Conservation (phyloP, 2,329 filamentous ascomycete species). For the Botrytis porri region DNA sequence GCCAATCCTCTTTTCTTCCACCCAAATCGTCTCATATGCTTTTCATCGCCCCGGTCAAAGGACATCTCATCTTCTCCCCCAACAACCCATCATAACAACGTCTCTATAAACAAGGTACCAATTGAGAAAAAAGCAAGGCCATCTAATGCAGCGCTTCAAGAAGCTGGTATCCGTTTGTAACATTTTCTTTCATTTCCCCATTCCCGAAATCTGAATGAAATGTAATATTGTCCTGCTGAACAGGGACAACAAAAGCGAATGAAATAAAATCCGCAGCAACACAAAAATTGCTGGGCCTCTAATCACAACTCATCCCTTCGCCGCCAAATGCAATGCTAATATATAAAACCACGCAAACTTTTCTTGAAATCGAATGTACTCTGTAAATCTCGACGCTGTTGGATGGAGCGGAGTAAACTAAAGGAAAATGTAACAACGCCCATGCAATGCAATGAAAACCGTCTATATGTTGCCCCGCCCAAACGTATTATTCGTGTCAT, state of each 20-base stretch:
- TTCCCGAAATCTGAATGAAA: constrained; percentile 6
- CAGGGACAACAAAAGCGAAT: background rate
- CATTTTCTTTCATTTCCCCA: constrained; percentile 5
- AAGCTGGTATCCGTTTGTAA: constrained; percentile 18
- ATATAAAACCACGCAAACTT: constrained; percentile 18
- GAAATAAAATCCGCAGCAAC: constrained; percentile 2
- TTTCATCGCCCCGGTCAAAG: constrained; percentile 16
- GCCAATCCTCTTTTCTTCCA: constrained; percentile 13
- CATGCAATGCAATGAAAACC: constrained; percentile 21
- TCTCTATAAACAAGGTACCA: constrained; percentile 18
- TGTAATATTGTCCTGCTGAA: background rate
- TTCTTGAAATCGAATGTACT: constrained; percentile 8
- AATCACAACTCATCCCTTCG: constrained; percentile 8
- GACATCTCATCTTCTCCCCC: constrained; percentile 8
- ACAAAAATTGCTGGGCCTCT: background rate
- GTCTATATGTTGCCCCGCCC: constrained; percentile 15
- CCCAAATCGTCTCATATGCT: constrained; percentile 16
- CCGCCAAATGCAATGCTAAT: constrained; percentile 19
- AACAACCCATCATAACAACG: constrained; percentile 15
- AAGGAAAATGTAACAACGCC: constrained; percentile 21
- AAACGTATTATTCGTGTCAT: constrained; percentile 27
- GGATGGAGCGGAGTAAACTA: constrained; percentile 1
- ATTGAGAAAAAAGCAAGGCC: constrained; percentile 12
- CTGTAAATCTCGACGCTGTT: constrained; percentile 9
- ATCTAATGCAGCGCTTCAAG: constrained; percentile 16